Evolutionary conservation across 129 eudicot species (phyloP), one percentile per base, ranked within the genome.

Genomic region (Pseudognaphalium luteoalbum): DNA sequence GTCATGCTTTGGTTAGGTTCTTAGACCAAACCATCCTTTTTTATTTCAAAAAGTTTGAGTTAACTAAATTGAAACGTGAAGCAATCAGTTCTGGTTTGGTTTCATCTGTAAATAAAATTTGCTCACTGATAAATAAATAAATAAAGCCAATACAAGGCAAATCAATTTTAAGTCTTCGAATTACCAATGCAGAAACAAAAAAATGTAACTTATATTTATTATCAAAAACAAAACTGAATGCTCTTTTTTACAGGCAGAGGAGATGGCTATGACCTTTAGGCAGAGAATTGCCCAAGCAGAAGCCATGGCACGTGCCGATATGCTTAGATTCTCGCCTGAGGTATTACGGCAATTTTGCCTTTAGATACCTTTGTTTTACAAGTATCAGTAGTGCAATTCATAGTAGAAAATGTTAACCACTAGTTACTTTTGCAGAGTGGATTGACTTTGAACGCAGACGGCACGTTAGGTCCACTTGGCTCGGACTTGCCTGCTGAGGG

Each of bases 241-340:
- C 15, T 6, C 22, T 6, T 32, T 32, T 64, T 15, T 34, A 69
- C 89, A 93, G 98, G 97, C 98, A 0, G 98, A 93, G 82, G 98
- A 93, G 93, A 93, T 93, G 98, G 98, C 97, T 81, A 90, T 82
- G 86, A 85, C 91, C 9, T 93, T 90, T 82, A 82, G 98, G 87
- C 96, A 93, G 78, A 88, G 96, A 83, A 93, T 93, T 77, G 98
- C 98, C 77, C 98, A 90, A 86, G 98, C 98, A 10, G 97, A 93
- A 90, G 98, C 97, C 81, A 90, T 93, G 98, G 98, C 98, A 57
- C 97, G 96, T 67, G 96, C 97, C 32, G 98, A 93, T 84, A 86
- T 93, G 98, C 93, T 93, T 37, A 90, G 97, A 69, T 90, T 93
- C 86, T 92, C 87, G 65, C 97, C 98, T n/a, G 97, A 90, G 97